Conservation (phyloP, 371 early-diverging fungal species). For the Mortierella sp. region DNA sequence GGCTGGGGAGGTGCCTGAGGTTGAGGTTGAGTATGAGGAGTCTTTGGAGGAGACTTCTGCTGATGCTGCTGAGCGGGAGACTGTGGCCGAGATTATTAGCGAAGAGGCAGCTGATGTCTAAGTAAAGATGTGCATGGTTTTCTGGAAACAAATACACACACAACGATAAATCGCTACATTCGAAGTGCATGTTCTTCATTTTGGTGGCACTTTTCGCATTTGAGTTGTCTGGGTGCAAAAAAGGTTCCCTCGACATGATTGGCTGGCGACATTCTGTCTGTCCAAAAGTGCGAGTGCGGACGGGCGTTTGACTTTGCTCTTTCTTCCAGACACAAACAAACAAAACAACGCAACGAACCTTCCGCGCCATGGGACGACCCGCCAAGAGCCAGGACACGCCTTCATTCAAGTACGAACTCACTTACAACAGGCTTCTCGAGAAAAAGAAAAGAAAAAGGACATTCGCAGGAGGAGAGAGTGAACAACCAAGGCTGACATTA, state of each 20-base stretch:
- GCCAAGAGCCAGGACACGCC: background rate
- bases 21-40: slow-evolving; percentile 37
- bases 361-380: slow-evolving; percentile 4
- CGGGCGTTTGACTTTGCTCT: background rate
- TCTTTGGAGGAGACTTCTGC: background rate
- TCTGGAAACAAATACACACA: background rate
- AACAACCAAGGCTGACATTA: background rate
- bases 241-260: background rate
- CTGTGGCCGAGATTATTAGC: background rate
- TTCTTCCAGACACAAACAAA: background rate
- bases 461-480: background rate
- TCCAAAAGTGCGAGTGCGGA: background rate
- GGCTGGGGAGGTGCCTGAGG: slow-evolving; percentile 19
- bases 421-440: background rate
- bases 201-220: background rate
- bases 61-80: background rate
- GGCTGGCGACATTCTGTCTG: background rate
- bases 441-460: background rate
- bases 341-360: background rate
- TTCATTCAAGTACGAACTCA: background rate
- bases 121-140: background rate
- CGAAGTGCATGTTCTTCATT: background rate
- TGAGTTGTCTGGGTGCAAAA: background rate
- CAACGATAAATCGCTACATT: background rate
- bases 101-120: background rate